Percentiles rank a stretch among this genome's conserved stretches.
phyloP scores from a whole-genome alignment of 257 asterid genomes.

The Solanum arcanum region DNA sequence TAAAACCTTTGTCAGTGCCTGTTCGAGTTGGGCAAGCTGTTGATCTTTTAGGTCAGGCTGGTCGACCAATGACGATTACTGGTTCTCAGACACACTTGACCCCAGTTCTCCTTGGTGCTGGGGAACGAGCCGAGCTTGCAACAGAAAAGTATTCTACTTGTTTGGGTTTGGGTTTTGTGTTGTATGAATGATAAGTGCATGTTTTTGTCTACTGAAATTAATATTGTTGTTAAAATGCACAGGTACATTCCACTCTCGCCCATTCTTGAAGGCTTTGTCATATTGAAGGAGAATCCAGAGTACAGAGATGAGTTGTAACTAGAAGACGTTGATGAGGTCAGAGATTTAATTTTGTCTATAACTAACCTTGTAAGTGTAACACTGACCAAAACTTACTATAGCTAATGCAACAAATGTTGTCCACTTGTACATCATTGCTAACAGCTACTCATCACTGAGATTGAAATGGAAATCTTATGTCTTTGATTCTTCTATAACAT shows the following conservation, averaged over 20 bases:
- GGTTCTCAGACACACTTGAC: conserved; percentile 94
- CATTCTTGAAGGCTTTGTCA: conserved; percentile 90
- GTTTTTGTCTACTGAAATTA: not conserved
- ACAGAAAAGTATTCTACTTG: conserved; percentile 53
- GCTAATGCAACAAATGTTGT: not conserved
- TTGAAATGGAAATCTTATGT: not conserved
- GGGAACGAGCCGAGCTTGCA: conserved; percentile 95
- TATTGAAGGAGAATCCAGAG: conserved; percentile 82
- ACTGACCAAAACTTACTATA: not conserved
- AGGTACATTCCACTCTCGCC: conserved; percentile 87
- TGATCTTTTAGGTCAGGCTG: conserved; percentile 90
- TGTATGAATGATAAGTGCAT: not conserved
- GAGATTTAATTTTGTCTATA: not conserved
- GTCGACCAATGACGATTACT: conserved; percentile 91
- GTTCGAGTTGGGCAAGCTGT: conserved; percentile 98
- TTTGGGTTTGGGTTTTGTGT: too few relatives aligned
- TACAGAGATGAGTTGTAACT: conserved; percentile 28
- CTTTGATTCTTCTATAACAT: not conserved
- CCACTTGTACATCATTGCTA: not conserved
- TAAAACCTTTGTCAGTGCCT: conserved; percentile 76
- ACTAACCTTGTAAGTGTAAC: not conserved
- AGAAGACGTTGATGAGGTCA: not conserved
- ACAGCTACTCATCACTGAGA: not conserved
- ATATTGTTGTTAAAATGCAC: conserved; percentile 19
- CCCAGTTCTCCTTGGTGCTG: conserved; percentile 83